Percentiles rank a stretch among this genome's conserved stretches.
These are phyloP conservation scores for Mycena vulgaris DNA, from an alignment of 768 basidiomycete genomes.

Conservation along the genomic window DNA sequence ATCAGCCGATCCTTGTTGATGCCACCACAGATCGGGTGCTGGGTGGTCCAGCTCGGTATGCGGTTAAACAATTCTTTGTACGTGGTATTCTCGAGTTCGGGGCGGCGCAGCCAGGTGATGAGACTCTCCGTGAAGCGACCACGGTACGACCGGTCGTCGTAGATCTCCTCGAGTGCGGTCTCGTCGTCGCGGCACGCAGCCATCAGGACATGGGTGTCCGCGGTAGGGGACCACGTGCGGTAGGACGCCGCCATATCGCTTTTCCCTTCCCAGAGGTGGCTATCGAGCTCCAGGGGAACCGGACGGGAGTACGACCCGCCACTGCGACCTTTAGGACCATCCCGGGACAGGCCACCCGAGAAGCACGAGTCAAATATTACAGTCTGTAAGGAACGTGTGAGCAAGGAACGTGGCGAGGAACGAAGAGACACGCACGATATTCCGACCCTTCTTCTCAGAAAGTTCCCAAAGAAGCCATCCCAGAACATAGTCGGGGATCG, in stretches of 20 bases:
- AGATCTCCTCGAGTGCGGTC: neutral
- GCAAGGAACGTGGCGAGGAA: neutral
- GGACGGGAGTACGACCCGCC: neutral
- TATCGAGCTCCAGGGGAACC: neutral
- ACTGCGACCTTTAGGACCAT: neutral
- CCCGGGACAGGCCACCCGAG: neutral
- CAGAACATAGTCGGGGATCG: constrained; percentile 22
- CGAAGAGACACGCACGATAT: neutral
- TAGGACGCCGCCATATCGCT: neutral
- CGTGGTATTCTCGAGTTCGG: neutral
- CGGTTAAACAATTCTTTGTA: neutral
- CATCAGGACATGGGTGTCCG: constrained; percentile 5
- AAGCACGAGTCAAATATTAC: constrained; percentile 12
- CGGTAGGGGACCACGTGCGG: neutral
- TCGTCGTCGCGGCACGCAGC: constrained; percentile 12
- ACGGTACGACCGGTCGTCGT: neutral
- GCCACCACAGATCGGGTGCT: constrained; percentile 11
- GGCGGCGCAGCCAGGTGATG: neutral
- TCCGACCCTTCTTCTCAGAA: neutral
- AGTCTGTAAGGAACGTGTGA: neutral
- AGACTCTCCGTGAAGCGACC: constrained; percentile 11
- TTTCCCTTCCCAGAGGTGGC: neutral
- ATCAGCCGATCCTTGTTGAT: neutral
- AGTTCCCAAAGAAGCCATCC: neutral
- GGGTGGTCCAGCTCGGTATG: neutral